A percentile compares a stretch with the other conserved stretches of the same genome.
phyloP scores from a whole-genome alignment of 2,329 filamentous ascomycete genomes.

The Colletotrichum scovillei region DNA sequence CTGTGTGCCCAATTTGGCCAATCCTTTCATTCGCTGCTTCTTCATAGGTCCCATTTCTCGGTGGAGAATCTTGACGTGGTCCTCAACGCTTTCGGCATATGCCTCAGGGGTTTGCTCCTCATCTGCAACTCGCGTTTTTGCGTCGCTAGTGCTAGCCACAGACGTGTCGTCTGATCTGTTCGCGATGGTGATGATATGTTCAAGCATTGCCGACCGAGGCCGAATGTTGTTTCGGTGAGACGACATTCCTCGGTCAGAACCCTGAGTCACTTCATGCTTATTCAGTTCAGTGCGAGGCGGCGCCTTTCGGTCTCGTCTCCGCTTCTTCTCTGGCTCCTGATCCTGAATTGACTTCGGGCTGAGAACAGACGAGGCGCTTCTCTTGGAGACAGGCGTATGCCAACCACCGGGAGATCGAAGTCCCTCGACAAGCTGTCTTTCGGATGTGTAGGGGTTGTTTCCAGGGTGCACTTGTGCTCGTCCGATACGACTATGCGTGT shows the following conservation, averaged over 20 bases:
- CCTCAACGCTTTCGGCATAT: neutral
- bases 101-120: neutral
- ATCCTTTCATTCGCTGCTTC: neutral
- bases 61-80: constrained; percentile 4
- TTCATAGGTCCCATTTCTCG: neutral
- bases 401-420: neutral
- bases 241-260: no score
- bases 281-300: neutral
- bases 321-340: constrained; percentile 5
- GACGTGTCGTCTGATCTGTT: neutral
- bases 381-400: neutral
- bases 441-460: neutral
- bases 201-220: neutral
- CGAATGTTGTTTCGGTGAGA: neutral
- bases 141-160: neutral
- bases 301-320: neutral
- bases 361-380: neutral
- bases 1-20: neutral
- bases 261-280: neutral
- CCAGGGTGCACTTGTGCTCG: neutral
- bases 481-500: neutral
- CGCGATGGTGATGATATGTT: constrained; percentile 1
- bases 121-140: neutral
- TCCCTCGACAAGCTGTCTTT: neutral
- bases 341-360: neutral